Base-by-base conservation (phyloP, 305 asterid species). In the Andrographis paniculata region DNA sequence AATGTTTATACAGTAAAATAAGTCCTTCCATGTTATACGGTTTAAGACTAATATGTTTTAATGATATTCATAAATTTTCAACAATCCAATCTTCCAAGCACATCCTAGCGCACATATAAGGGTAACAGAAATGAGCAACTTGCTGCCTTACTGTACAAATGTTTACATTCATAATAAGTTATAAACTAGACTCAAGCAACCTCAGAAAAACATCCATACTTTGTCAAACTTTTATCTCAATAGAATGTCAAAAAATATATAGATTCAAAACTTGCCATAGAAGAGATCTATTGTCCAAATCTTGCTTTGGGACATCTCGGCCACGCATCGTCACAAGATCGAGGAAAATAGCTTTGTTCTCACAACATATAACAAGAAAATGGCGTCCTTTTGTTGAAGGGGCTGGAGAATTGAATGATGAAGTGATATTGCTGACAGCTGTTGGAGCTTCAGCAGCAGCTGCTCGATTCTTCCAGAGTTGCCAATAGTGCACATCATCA, bases 311-410 rank as follows among this genome's bases (percentile, higher is more conserved):
- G 40, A 92, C 99, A 80, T 92, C 99, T 27, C 95, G 89, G 61
- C 99, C 99, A 31, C 94, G 85, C 99, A 92, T 92, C 27, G 99
- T 92, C 73, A 87, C 99, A 75, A 92, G 68, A 68, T 92, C 99
- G 17, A 92, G 76, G 68, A 92, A 92, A 48, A 92, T 84, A 45
- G 97, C 99, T 68, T 92, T 92, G 61, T 92, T 92, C 74, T 84
- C 97, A 63, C 99, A 92, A 39, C 99, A 92, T 51, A 92, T 81
- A 45, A 92, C 99, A 50, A 87, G 96, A 77, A 87, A 92, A 79
- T 92, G 99, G 18, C 96, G 80, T 46, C 99, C 99, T 75, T 81
- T 92, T 23, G 99, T 92, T 40, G 94, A 75, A 52, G 96, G 84
- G 40, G 91, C 96, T 50, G 91, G 99, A 39, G 93, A 70, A 71